Base-by-base conservation (phyloP, 176 grass and related monocot genomes). In the Oryza glaberrima region DNA sequence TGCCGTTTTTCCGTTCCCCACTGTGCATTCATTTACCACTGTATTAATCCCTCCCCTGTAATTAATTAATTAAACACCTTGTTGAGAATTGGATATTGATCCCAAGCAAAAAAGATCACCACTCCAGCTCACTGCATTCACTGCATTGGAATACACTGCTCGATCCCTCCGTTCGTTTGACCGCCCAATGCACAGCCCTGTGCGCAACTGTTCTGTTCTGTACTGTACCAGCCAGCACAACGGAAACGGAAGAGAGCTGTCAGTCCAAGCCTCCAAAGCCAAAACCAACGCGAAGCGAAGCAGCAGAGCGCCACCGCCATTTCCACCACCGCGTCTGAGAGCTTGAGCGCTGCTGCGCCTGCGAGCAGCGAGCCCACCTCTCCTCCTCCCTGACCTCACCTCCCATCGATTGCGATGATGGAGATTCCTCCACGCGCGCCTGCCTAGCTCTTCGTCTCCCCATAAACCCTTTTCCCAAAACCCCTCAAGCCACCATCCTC, bases 321-420 rank as follows among this genome's bases (percentile, higher is more conserved):
- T 36, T 36, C 70, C n/a, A 22, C 23, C 52, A 20, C 17, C 17
- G 19, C 58, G 20, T 4, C 20, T 23, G 58, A 63, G 58, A 63
- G 58, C 58, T 51, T 12, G 79, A 81, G 65, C 43, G 65, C 43
- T 46, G n/a, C 74, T 46, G n/a, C 74, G 78, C 82, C 46, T 5
- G 51, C 51, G 51, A 54, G 16, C 15, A 16, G 51, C 38, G 44
- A 51, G 34, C 81, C 65, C 86, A 63, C 72, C 32, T 13, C 71
- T 14, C 36, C 72, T 25, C 7, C 56, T 5, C 69, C 68, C 68
- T 72, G 67, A 63, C 64, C 40, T 6, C 22, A 36, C 4, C 82
- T 65, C 82, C 52, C 88, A 87, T 90, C 88, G 75, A 90, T 83
- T 75, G 69, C 79, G 79, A 86, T 78, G 84, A 86, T 87, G 84